A percentile compares a stretch with the other conserved stretches of the same genome.
These are phyloP conservation scores for Protomyces pachydermus DNA, from an alignment of 1,139 yeast species.

Conservation along the genomic window DNA sequence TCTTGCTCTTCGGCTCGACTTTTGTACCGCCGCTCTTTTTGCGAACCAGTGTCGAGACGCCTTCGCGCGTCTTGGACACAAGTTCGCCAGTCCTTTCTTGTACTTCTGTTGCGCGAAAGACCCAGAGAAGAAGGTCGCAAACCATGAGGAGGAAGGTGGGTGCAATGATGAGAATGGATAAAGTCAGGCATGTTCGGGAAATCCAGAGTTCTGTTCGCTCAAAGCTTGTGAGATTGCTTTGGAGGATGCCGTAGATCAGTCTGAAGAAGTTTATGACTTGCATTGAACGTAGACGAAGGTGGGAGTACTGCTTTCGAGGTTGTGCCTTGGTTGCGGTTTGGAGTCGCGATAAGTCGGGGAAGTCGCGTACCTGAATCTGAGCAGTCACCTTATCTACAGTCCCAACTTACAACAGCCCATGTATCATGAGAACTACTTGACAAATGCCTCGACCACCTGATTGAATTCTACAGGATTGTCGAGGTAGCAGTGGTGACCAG, in stretches of 20 bases:
- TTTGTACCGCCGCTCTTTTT: neutral
- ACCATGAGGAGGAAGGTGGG: constrained; percentile 13
- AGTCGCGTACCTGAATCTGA: too few species aligned
- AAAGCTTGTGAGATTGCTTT: constrained; percentile 6
- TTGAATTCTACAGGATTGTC: constrained; percentile 68
- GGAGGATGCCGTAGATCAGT: neutral
- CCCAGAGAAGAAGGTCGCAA: constrained; percentile 21
- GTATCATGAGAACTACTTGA: neutral
- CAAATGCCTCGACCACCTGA: constrained; percentile 41
- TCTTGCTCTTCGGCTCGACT: neutral
- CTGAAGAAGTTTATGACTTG: neutral
- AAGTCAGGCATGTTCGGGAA: constrained; percentile 3
- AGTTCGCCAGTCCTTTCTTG: constrained; percentile 3
- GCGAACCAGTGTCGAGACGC: constrained; percentile 1
- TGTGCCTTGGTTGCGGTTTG: neutral
- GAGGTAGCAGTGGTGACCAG: constrained; percentile 76
- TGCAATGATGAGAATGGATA: constrained; percentile 11
- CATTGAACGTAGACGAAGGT: neutral
- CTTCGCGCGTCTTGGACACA: constrained; percentile 9
- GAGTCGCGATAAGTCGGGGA: neutral
- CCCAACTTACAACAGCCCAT: too few species aligned
- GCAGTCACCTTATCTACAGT: too few species aligned
- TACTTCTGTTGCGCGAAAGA: constrained; percentile 12
- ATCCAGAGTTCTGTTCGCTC: constrained; percentile 17
- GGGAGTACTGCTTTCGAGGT: neutral